A percentile compares a stretch with the other conserved stretches of the same genome.
These are phyloP conservation scores for Malus sylvestris DNA, from an alignment of 306 rosid species.

Conservation along the genomic window DNA sequence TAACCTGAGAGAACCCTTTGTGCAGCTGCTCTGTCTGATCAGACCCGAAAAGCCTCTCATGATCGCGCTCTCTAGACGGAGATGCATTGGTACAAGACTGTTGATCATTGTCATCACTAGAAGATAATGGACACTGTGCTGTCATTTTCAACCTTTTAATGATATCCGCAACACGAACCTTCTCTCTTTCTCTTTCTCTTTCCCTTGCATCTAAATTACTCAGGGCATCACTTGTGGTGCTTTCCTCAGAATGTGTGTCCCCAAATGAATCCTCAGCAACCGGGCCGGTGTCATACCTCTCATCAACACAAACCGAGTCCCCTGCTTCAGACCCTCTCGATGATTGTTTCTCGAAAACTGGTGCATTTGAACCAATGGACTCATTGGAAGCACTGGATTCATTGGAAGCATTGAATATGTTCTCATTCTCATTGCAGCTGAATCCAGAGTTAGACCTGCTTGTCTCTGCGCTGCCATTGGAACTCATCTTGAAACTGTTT, in stretches of 20 bases:
- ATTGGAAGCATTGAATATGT: background rate
- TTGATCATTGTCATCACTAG: conserved; percentile 30
- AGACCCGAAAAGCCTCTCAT: background rate
- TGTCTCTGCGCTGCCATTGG: background rate
- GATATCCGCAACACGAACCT: conserved; percentile 60
- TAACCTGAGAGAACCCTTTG: conserved; percentile 14
- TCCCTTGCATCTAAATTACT: conserved; percentile 31
- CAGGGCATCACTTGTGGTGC: conserved; percentile 14
- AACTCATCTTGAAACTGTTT: conserved; percentile 8
- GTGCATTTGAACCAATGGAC: background rate
- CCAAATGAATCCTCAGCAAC: conserved; percentile 22
- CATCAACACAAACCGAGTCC: conserved; percentile 23
- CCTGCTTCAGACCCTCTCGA: conserved; percentile 22
- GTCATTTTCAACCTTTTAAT: conserved; percentile 47
- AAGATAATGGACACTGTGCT: conserved; percentile 13
- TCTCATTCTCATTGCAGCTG: conserved; percentile 14
- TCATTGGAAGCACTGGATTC: background rate
- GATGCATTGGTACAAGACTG: conserved; percentile 15
- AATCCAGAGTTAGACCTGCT: conserved; percentile 17
- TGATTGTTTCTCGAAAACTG: conserved; percentile 12
- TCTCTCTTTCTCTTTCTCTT: conserved; percentile 36
- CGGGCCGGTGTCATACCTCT: conserved; percentile 18
- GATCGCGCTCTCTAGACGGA: conserved; percentile 21
- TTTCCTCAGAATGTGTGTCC: conserved; percentile 42
- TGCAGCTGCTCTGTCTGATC: conserved; percentile 25